These are phyloP conservation scores for Apophysomyces variabilis DNA, from an alignment of 371 early-diverging fungal species.

Conservation along the genomic window DNA sequence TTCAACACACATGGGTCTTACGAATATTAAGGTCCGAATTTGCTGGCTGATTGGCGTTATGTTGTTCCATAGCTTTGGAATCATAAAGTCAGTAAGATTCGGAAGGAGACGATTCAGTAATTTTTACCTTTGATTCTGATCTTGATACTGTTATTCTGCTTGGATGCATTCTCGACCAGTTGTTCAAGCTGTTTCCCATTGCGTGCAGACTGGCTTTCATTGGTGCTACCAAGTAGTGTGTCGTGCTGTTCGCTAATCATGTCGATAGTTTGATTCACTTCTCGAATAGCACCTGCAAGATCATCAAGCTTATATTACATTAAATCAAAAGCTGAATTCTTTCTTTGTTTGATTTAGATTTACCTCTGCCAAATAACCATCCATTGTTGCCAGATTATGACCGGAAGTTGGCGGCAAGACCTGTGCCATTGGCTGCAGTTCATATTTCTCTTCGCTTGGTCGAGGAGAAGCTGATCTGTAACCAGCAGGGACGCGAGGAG, in stretches of 20 bases:
- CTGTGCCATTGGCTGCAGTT: constrained; percentile 11
- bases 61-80: constrained; percentile 30
- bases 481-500: constrained; percentile 27
- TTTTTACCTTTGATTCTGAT: constrained; percentile 53
- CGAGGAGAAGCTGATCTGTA: constrained; percentile 16
- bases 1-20: constrained; percentile 29
- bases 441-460: constrained; percentile 10
- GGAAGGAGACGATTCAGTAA: not conserved
- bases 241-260: constrained; percentile 67
- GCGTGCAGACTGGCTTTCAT: constrained; percentile 60
- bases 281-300: constrained; percentile 60
- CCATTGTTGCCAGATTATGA: constrained; percentile 21
- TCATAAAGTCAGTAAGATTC: not conserved
- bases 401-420: not conserved
- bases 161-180: constrained; percentile 63
- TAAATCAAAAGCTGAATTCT: not conserved
- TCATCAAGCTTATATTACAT: constrained; percentile 51
- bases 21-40: constrained; percentile 38
- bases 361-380: constrained; percentile 28
- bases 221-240: constrained; percentile 63
- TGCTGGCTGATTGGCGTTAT: constrained; percentile 26
- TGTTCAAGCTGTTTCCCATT: constrained; percentile 63
- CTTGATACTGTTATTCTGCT: constrained; percentile 56
- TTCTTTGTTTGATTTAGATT: not conserved
- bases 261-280: constrained; percentile 59